Evolutionary conservation across 225 moss, liverwort and hornwort species (phyloP).

Genomic region (Polytrichum commune): DNA sequence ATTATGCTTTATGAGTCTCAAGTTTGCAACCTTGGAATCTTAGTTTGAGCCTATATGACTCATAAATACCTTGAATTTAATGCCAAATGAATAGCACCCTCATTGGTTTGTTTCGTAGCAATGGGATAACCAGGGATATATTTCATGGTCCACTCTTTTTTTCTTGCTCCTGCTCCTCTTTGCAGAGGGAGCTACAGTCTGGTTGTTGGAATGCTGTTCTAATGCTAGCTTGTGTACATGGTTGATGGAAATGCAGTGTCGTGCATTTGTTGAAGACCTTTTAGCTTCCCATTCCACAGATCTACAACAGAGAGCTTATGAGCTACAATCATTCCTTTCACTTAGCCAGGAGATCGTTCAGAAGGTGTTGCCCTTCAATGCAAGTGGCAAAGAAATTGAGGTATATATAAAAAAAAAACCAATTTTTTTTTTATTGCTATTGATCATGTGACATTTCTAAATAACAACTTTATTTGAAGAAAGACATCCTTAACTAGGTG

Average conservation of each 20-base stretch:
- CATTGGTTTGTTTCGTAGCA: too few species aligned
- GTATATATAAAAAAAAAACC: conserved; percentile 12
- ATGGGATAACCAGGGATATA: too few species aligned
- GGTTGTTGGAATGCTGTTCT: background rate
- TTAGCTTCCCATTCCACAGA: conserved; percentile 93
- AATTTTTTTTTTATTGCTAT: background rate
- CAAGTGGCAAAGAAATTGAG: conserved; percentile 92
- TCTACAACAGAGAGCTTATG: conserved; percentile 96
- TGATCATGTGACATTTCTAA: background rate
- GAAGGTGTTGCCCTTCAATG: conserved; percentile 74
- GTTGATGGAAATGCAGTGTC: conserved; percentile 46
- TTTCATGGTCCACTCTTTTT: too few species aligned
- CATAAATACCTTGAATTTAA: too few species aligned
- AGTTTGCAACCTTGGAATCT: too few species aligned
- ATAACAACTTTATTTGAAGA: background rate
- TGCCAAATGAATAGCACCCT: too few species aligned
- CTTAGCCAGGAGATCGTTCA: conserved; percentile 59
- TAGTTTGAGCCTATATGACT: too few species aligned
- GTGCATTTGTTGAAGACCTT: conserved; percentile 76
- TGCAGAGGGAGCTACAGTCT: too few species aligned
- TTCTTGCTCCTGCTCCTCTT: too few species aligned
- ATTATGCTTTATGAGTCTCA: too few species aligned
- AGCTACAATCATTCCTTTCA: conserved; percentile 76
- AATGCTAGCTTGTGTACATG: conserved; percentile 1
- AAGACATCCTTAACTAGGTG: background rate